These are phyloP conservation scores for Ceratobasidium sp. DNA, from an alignment of 1,284 basidiomycete species.

Conservation along the genomic window DNA sequence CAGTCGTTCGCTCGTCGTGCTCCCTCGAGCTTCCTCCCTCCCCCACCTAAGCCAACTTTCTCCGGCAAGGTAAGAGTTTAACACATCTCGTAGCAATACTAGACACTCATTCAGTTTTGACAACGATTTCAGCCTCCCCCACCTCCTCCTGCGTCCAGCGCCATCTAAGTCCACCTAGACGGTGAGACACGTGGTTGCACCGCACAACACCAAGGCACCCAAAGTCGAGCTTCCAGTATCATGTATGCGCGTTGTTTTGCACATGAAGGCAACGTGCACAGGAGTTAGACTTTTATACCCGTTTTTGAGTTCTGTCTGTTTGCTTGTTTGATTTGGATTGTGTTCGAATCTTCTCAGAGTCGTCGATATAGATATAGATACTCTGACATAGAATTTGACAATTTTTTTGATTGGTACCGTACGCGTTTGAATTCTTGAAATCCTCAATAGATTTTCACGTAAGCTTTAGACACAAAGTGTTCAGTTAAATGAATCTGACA, in stretches of 20 bases:
- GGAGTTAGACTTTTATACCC: conserved; percentile 11
- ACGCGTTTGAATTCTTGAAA: not conserved
- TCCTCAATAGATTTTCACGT: not conserved
- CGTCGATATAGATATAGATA: conserved; percentile 10
- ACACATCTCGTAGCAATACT: not conserved
- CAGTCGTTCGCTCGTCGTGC: conserved; percentile 6
- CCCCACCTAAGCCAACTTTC: conserved; percentile 33
- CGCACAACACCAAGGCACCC: not conserved
- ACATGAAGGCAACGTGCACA: not conserved
- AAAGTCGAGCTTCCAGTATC: conserved; percentile 6
- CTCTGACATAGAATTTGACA: conserved; percentile 20
- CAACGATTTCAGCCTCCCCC: conserved; percentile 1
- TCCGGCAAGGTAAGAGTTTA: conserved; percentile 17
- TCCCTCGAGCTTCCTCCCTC: conserved; percentile 18
- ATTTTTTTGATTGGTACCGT: not conserved
- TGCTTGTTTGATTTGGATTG: not conserved
- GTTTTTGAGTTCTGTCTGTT: not conserved
- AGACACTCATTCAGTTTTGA: not conserved
- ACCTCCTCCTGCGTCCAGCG: conserved; percentile 13
- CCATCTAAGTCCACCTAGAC: conserved; percentile 12
- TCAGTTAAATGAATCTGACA: not conserved
- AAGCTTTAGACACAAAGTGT: not conserved
- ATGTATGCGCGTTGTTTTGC: not conserved
- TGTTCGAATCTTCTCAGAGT: not conserved
- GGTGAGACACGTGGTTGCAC: too few species aligned